A percentile compares a stretch with the other conserved stretches of the same genome.
Evolutionary conservation across 129 eudicot species (phyloP).

Genomic region (Flaveria bidentis): DNA sequence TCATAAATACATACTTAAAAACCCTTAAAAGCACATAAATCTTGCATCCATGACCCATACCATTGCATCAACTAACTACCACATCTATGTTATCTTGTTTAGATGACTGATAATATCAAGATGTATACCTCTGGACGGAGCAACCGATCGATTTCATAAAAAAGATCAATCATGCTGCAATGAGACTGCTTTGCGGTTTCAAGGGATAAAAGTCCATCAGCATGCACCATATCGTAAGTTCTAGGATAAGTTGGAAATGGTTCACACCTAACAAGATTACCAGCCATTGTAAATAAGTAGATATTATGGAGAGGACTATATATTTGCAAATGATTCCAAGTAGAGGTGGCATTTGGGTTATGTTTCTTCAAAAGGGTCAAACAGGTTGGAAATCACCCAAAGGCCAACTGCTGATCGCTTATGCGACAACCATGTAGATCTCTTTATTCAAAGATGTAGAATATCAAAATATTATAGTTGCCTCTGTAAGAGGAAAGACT

Average conservation of each 20-base stretch:
- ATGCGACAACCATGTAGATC: background rate
- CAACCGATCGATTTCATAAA: constrained; percentile 81
- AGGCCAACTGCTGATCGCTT: background rate
- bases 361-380: background rate
- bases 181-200: constrained; percentile 62
- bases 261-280: constrained; percentile 67
- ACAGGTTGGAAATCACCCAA: background rate
- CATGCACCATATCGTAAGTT: constrained; percentile 94
- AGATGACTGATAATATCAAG: background rate
- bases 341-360: background rate
- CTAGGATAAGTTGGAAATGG: constrained; percentile 96
- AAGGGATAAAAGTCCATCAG: constrained; percentile 81
- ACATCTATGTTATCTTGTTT: background rate
- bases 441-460: background rate
- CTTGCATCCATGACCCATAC: background rate
- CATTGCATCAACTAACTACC: background rate
- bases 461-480: no score
- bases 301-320: background rate
- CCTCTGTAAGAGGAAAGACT: no score
- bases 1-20: background rate
- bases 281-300: background rate
- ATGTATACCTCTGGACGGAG: constrained; percentile 99
- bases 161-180: constrained; percentile 68
- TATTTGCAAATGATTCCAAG: background rate
- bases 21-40: no score